phyloP scores from a whole-genome alignment of 257 asterid genomes.

The Nicotiana tomentosiformis region DNA sequence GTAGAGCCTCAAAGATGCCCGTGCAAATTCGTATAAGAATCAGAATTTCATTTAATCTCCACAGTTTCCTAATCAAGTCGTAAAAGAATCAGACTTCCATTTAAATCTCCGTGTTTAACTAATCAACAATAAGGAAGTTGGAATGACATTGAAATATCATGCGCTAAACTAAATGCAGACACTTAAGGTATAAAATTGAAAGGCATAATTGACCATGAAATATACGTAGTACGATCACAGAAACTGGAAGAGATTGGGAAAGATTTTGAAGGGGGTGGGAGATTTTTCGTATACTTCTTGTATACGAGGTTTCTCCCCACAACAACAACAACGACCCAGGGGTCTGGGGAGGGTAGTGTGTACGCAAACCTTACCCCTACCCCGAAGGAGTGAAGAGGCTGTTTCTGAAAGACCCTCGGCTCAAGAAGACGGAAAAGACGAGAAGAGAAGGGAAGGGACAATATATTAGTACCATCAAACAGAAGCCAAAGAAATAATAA shows the following conservation, averaged over 20 bases:
- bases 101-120: neutral
- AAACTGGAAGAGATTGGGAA: neutral
- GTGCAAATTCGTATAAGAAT: neutral
- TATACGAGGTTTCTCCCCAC: neutral
- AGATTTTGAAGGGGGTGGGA: neutral
- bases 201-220: neutral
- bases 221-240: neutral
- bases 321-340: too few species aligned
- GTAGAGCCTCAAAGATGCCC: neutral
- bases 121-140: neutral
- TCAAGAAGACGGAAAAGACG: too few species aligned
- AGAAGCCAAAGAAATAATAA: too few species aligned
- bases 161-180: neutral
- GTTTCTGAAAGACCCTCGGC: too few species aligned
- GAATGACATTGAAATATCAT: neutral
- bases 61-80: neutral
- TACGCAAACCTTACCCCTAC: too few species aligned
- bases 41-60: neutral
- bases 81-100: neutral
- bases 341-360: too few species aligned
- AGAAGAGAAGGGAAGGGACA: too few species aligned
- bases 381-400: too few species aligned
- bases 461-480: too few species aligned
- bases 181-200: neutral
- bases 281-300: neutral